Evolutionary conservation across 208 protist species (phyloP), one percentile per base, ranked within the genome.

Genomic region (Trypanosomatidae sp.): DNA sequence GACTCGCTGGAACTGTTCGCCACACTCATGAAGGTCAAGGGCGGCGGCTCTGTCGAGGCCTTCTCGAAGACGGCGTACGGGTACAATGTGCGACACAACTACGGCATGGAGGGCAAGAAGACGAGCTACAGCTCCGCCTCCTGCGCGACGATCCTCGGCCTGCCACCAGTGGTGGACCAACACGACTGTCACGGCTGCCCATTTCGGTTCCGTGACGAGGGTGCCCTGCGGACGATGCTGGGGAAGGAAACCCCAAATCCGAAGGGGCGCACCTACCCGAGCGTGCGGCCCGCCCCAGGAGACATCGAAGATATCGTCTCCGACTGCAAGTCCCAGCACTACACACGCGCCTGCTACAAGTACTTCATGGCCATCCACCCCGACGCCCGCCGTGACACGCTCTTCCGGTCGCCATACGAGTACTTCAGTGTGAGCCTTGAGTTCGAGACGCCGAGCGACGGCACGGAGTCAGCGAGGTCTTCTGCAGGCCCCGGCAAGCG

Each of bases 161-260:
- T 95, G n/a, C 90, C 90, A 19, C 91, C 94, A 5, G 81, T 81
- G 12, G 87, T 95, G 12, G 89, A 94, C 71, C 62, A 84, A 28
- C 81, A 91, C 64, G 91, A 95, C 78, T 98, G 94, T 77, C 94
- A 98, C 74, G 94, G 94, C 70, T 98, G 94, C 79, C 94, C 94
- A 2, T 98, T 98, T 77, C 89, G 89, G 41, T 93, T 93, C 73
- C 86, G 86, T 47, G 86, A 94, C 69, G 92, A 95, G 81, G 85
- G 55, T 6, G 74, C 55, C 2, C 85, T 98, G 64, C 85, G 91
- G 13, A 22, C 67, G 44, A 71, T 93, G 80, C 70, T 86, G 22
- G 69, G 71, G 55, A 80, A 82, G 72, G 88, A 91, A 19, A 84
- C 87, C 66, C 65, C 73, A 36, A 91, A 89, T 64, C 87, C 90